Evolutionary conservation across 306 rosid species (phyloP).

Genomic region (Macrotyloma uniflorum): DNA sequence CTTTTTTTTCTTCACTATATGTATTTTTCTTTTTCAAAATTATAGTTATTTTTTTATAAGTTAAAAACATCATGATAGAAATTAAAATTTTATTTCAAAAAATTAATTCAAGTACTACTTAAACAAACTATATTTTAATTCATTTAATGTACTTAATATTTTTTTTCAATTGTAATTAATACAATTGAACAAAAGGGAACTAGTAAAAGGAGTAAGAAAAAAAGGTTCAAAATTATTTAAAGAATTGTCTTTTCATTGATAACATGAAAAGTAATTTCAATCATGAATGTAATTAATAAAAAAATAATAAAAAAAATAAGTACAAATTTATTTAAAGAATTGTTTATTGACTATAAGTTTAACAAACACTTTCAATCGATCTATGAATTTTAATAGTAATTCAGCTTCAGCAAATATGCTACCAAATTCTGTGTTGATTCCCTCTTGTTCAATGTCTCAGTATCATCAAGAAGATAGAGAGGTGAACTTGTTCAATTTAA

Average conservation of each 20-base stretch:
- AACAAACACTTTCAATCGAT: not conserved
- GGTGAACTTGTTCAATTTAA: not conserved
- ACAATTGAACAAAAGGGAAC: not conserved
- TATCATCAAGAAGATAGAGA: not conserved
- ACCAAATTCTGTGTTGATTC: not conserved
- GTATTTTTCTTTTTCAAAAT: not conserved
- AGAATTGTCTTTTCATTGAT: no score
- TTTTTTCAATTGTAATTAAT: not conserved
- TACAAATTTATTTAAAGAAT: not conserved
- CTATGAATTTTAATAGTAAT: conserved; percentile 14
- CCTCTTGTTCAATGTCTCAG: not conserved
- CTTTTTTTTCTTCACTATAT: not conserved
- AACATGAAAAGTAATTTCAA: no score
- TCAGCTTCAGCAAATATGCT: not conserved
- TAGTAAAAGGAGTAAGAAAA: not conserved
- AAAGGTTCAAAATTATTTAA: not conserved
- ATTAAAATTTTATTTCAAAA: not conserved
- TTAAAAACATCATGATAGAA: no score
- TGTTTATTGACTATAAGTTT: not conserved
- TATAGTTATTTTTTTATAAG: no score
- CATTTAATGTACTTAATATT: not conserved
- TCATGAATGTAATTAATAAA: no score
- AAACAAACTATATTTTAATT: not conserved
- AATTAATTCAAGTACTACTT: not conserved
- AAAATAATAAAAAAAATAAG: no score